phyloP scores from a whole-genome alignment of 2,329 filamentous ascomycete genomes.

The Aspergillus fumigatus region DNA sequence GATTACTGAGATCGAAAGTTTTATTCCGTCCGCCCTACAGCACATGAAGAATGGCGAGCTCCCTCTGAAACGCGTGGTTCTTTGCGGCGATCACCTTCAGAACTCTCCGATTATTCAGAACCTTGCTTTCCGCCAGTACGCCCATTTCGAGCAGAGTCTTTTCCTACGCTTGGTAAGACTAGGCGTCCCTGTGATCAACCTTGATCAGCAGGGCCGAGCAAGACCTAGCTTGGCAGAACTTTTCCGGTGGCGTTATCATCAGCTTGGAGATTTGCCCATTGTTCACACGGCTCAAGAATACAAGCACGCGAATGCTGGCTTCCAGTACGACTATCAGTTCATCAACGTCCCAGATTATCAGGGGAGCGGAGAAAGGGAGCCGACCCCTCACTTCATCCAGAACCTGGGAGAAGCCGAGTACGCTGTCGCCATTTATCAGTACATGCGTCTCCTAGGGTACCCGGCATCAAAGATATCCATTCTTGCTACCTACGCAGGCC shows the following conservation, averaged over 20 bases:
- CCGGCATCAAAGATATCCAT: constrained; percentile 80
- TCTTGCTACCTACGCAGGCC: constrained; percentile 88
- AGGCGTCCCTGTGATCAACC: constrained; percentile 82
- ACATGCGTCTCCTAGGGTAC: constrained; percentile 94
- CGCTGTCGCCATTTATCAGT: constrained; percentile 89
- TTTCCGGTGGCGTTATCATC: constrained; percentile 89
- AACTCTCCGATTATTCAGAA: constrained; percentile 96
- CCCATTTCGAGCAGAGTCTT: constrained; percentile 91
- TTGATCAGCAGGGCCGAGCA: constrained; percentile 91
- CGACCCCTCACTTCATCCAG: constrained; percentile 90
- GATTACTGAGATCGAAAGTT: constrained; percentile 95
- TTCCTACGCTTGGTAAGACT: constrained; percentile 88
- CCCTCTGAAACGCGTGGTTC: constrained; percentile 77
- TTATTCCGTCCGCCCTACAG: constrained; percentile 91
- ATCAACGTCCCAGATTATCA: constrained; percentile 94
- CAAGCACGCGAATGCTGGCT: constrained; percentile 78
- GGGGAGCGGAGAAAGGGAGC: constrained; percentile 80
- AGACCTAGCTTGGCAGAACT: constrained; percentile 81
- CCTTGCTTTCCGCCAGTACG: constrained; percentile 87
- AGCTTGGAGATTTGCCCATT: constrained; percentile 71
- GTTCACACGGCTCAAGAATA: constrained; percentile 69
- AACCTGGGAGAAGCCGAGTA: constrained; percentile 97
- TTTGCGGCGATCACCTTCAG: constrained; percentile 93
- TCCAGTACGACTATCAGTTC: constrained; percentile 93
- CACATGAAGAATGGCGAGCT: constrained; percentile 68